phyloP scores from a whole-genome alignment of 2,329 filamentous ascomycete species.

The Tolypocladium capitatum region DNA sequence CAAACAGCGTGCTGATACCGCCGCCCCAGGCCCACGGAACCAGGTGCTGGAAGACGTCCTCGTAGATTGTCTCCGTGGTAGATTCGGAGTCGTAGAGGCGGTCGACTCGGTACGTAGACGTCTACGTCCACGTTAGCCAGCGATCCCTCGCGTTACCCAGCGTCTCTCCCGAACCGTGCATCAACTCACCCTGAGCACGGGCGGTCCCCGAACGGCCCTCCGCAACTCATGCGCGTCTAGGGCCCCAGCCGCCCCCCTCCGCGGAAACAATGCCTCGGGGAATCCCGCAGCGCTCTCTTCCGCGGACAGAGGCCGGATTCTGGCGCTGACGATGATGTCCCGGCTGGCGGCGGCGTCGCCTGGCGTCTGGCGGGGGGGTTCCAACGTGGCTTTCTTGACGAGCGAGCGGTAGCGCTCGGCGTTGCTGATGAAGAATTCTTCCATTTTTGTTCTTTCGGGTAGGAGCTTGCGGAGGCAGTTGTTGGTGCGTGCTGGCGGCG shows the following conservation, averaged over 20 bases:
- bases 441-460: conserved; percentile 12
- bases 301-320: conserved; percentile 22
- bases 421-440: conserved; percentile 19
- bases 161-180: no score
- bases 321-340: conserved; percentile 22
- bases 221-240: conserved; percentile 25
- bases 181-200: conserved; percentile 15
- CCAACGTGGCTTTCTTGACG: conserved; percentile 14
- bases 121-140: conserved; percentile 10
- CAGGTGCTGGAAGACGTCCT: conserved; percentile 24
- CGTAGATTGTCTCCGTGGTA: conserved; percentile 26
- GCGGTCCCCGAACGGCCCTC: conserved; percentile 15
- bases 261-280: conserved; percentile 13
- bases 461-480: neutral
- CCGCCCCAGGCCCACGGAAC: conserved; percentile 32
- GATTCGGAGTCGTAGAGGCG: conserved; percentile 19
- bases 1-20: conserved; percentile 34
- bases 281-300: conserved; percentile 19
- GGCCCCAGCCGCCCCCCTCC: conserved; percentile 7
- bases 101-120: conserved; percentile 21
- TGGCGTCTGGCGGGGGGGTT: neutral
- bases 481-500: neutral
- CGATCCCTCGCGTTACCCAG: neutral
- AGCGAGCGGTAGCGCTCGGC: conserved; percentile 14
- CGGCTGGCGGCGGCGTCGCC: conserved; percentile 4